phyloP scores from a whole-genome alignment of 2,329 filamentous ascomycete species.

The Volutella citrinella region DNA sequence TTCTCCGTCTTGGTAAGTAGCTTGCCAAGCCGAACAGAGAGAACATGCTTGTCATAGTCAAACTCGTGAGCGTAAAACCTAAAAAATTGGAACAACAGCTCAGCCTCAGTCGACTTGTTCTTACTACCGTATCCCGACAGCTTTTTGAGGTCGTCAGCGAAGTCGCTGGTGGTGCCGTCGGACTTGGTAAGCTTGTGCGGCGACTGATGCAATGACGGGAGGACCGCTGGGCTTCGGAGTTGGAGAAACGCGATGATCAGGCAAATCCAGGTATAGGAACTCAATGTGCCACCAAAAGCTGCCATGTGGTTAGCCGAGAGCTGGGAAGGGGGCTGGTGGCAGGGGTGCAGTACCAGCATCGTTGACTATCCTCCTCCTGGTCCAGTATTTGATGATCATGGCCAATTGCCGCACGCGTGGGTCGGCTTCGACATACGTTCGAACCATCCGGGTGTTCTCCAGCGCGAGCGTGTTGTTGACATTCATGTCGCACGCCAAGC shows the following conservation, averaged over 20 bases:
- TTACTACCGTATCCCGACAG: slow-evolving; percentile 70
- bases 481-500: slow-evolving; percentile 94
- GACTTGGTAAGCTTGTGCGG: slow-evolving; percentile 46
- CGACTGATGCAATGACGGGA: slow-evolving; percentile 80
- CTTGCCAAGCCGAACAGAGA: slow-evolving; percentile 82
- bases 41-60: slow-evolving; percentile 78
- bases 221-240: slow-evolving; percentile 75
- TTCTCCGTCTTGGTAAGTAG: slow-evolving; percentile 80
- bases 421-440: slow-evolving; percentile 93
- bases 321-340: not conserved
- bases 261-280: slow-evolving; percentile 99
- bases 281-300: slow-evolving; percentile 92
- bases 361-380: slow-evolving; percentile 85
- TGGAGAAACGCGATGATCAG: slow-evolving; percentile 97
- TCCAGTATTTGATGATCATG: slow-evolving; percentile 98
- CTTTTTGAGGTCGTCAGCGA: slow-evolving; percentile 80
- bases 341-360: slow-evolving; percentile 73
- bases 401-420: slow-evolving; percentile 85
- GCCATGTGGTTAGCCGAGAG: slow-evolving; percentile 19
- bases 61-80: slow-evolving; percentile 92
- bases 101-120: slow-evolving; percentile 79
- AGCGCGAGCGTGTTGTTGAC: slow-evolving; percentile 95
- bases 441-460: slow-evolving; percentile 97
- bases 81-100: slow-evolving; percentile 94
- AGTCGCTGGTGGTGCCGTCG: slow-evolving; percentile 69